phyloP scores from a whole-genome alignment of 352 stramenopile species.

The Phytophthora pseudosyringae region DNA sequence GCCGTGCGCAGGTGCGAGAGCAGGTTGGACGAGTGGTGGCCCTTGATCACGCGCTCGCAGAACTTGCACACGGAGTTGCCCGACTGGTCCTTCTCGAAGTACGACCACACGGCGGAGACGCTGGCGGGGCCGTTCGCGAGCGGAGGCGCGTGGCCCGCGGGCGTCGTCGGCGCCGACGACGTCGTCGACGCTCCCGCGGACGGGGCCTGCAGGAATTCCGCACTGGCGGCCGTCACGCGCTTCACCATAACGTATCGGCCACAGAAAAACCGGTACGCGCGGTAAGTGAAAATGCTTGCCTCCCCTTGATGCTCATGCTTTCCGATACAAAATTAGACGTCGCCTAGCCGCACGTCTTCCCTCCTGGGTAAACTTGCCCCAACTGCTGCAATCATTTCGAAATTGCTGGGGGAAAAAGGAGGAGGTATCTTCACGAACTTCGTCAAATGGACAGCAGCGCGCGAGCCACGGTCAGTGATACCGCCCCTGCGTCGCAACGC shows the following conservation, averaged over 20 bases:
- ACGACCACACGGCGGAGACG: constrained; percentile 83
- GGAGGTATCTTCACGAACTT: too few species aligned
- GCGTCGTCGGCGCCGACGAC: constrained; percentile 10
- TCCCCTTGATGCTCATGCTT: background rate
- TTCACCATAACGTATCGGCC: constrained; percentile 31
- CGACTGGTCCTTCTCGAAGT: constrained; percentile 79
- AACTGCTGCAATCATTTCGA: background rate
- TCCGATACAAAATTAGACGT: constrained; percentile 23
- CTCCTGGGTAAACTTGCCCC: background rate
- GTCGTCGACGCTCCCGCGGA: constrained; percentile 6
- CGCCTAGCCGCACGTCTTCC: constrained; percentile 4
- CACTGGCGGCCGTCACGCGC: constrained; percentile 19
- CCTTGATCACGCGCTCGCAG: constrained; percentile 86
- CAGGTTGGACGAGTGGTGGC: constrained; percentile 85
- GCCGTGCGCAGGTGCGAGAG: constrained; percentile 80
- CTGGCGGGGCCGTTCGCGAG: constrained; percentile 48
- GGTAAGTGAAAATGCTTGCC: constrained; percentile 17
- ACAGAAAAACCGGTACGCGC: constrained; percentile 42
- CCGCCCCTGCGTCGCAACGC: too few species aligned
- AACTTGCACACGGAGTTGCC: constrained; percentile 89
- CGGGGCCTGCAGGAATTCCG: constrained; percentile 23
- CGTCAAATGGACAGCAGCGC: too few species aligned
- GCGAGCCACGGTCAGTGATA: too few species aligned
- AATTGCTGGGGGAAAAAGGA: too few species aligned
- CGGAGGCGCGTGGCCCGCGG: constrained; percentile 7